Evolutionary conservation across 2,329 filamentous ascomycete species (phyloP), one percentile per base, ranked within the genome.

Genomic region (Pseudopyricularia javanii): DNA sequence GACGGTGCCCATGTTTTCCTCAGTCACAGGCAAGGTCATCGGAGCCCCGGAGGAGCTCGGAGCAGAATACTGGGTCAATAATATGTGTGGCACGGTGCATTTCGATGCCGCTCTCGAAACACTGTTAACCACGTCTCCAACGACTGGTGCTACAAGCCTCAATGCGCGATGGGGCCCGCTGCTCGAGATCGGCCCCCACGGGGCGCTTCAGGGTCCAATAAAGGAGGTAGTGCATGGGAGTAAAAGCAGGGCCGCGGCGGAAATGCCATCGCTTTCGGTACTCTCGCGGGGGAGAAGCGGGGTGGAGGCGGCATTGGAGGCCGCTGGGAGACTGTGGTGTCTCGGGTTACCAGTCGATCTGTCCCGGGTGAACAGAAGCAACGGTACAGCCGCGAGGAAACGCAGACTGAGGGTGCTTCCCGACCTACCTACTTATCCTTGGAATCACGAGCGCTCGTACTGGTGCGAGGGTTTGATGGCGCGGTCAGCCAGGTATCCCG

Each of bases 131-230:
- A 66, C 40, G 54, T 59, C 11, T 56, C 59, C 6, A 59, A 64
- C 2, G 65, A 7, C 49, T 49, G 48, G 55, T 56, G 55, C 52
- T 58, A 40, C 45, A 58, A 14, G 28, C 43, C 40, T 20, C 48
- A 45, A 33, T 50, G 52, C 65, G 1, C 58, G 64, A 1, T 61
- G 64, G 0, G 60, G 66, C 9, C 48, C 70, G 2, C 59, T 74
- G 32, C 47, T 75, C 12, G 72, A 75, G 54, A 54, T 75, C 33
- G 68, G 72, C 17, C 73, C 72, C 3, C 59, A 64, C 5, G 57
- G 64, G 1, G 62, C 63, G 3, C 60, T 75, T 14, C 59, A 62
- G 17, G 64, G 64, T 1, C 67, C 69, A 1, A 22, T 48, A 2
- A 12, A 32, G 33, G n/a, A 47, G 32, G 35, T 7, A 64, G 67